Evolutionary conservation across 176 grass and related monocot genomes (phyloP).

Genomic region (Tuctoria greenei): DNA sequence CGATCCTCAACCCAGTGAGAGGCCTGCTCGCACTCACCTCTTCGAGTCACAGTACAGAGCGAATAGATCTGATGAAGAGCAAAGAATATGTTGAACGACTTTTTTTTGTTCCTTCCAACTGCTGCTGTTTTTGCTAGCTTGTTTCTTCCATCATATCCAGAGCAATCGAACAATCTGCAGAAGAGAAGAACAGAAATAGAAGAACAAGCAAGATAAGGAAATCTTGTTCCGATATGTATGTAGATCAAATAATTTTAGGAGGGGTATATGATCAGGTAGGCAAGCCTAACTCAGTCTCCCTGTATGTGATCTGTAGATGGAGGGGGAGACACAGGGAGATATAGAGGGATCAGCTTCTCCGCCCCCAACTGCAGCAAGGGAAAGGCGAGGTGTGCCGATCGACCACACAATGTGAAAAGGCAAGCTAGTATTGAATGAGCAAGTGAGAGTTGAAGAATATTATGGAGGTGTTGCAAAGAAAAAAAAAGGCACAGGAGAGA

Average conservation of each 20-base stretch:
- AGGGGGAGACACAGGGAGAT: not conserved
- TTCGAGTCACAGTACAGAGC: slow-evolving; percentile 25
- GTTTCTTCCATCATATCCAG: slow-evolving; percentile 37
- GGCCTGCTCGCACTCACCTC: slow-evolving; percentile 45
- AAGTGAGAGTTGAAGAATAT: slow-evolving; percentile 52
- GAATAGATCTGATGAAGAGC: slow-evolving; percentile 40
- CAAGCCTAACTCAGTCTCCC: slow-evolving; percentile 32
- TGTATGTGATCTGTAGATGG: slow-evolving; percentile 29
- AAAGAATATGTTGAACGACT: not conserved
- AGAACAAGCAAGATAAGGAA: slow-evolving; percentile 25
- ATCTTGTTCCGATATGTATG: slow-evolving; percentile 34
- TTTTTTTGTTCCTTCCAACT: not conserved
- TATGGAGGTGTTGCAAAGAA: slow-evolving; percentile 45
- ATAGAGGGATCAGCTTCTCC: slow-evolving; percentile 21
- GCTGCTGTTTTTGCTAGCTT: slow-evolving; percentile 10
- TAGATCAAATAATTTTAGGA: slow-evolving; percentile 37
- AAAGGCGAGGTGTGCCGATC: slow-evolving; percentile 48
- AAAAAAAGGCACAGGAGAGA: slow-evolving; percentile 17
- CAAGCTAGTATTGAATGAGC: slow-evolving; percentile 38
- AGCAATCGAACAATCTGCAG: slow-evolving; percentile 34
- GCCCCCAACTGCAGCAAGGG: slow-evolving; percentile 42
- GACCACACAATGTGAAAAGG: slow-evolving; percentile 47
- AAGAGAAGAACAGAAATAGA: not conserved
- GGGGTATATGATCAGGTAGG: slow-evolving; percentile 49
- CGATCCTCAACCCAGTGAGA: not conserved